Conservation (phyloP, 768 basidiomycete species). For the Mycena capillaripes region DNA sequence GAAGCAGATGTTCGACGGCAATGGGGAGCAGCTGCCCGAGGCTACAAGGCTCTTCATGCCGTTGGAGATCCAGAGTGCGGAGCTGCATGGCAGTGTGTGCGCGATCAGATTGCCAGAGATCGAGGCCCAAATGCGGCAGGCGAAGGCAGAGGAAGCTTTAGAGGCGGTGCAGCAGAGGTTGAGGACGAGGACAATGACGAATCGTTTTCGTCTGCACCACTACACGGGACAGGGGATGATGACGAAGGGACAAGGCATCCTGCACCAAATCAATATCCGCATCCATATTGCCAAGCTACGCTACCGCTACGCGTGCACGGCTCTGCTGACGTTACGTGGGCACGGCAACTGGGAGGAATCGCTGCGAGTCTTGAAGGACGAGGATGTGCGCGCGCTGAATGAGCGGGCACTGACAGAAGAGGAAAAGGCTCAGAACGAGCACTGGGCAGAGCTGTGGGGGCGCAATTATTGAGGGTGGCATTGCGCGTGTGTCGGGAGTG, state of each 20-base stretch:
- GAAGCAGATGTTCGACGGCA: background rate
- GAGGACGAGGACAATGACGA: no score
- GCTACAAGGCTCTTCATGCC: background rate
- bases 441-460: slow-evolving; percentile 6
- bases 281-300: background rate
- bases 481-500: background rate
- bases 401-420: background rate
- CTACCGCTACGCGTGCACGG: background rate
- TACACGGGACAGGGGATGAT: slow-evolving; percentile 2
- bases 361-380: background rate
- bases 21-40: background rate
- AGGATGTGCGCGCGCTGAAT: background rate
- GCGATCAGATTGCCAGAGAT: no score
- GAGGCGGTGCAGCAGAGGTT: no score
- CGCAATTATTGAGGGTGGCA: background rate
- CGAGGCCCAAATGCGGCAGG: no score
- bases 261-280: background rate
- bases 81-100: background rate
- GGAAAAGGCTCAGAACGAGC: slow-evolving; percentile 6
- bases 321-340: background rate
- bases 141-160: no score
- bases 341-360: background rate
- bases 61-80: background rate
- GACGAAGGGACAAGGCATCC: slow-evolving; percentile 1
- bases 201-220: background rate